Percentiles rank a stretch among this genome's conserved stretches.
phyloP scores from a whole-genome alignment of 1,139 yeast species.

The Nakaseomyces sp. region DNA sequence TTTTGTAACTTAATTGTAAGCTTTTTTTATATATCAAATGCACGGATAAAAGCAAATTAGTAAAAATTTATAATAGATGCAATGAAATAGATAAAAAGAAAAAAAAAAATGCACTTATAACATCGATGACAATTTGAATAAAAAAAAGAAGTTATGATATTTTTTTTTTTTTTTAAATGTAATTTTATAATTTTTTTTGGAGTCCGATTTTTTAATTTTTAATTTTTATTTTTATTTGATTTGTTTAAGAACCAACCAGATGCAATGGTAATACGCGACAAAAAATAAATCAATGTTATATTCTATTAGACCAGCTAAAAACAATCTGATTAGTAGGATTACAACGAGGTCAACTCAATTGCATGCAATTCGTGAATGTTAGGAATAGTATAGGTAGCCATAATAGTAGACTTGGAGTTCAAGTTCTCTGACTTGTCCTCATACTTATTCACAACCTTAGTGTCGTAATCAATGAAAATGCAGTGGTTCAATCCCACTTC shows the following conservation, averaged over 20 bases:
- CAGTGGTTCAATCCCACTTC: conserved; percentile 38
- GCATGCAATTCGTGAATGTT: conserved; percentile 25
- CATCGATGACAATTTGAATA: not conserved
- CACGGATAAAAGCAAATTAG: too few species aligned
- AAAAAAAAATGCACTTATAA: not conserved
- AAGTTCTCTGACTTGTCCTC: conserved; percentile 5
- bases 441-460: conserved; percentile 2
- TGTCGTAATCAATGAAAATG: conserved; percentile 12
- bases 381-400: conserved; percentile 19
- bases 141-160: too few species aligned
- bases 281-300: not conserved
- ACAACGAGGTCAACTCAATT: conserved; percentile 3
- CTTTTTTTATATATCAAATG: too few species aligned
- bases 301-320: not conserved
- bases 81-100: too few species aligned
- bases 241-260: too few species aligned
- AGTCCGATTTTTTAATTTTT: conserved; percentile 1
- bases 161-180: not conserved
- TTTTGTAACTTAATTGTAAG: too few species aligned
- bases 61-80: too few species aligned
- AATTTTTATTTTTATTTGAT: too few species aligned
- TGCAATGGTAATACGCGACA: too few species aligned
- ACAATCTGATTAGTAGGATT: too few species aligned
- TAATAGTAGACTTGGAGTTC: conserved; percentile 2
- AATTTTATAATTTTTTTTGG: not conserved